Conservation (phyloP, 495 filamentous ascomycete species). For the Neurospora sublineolata region DNA sequence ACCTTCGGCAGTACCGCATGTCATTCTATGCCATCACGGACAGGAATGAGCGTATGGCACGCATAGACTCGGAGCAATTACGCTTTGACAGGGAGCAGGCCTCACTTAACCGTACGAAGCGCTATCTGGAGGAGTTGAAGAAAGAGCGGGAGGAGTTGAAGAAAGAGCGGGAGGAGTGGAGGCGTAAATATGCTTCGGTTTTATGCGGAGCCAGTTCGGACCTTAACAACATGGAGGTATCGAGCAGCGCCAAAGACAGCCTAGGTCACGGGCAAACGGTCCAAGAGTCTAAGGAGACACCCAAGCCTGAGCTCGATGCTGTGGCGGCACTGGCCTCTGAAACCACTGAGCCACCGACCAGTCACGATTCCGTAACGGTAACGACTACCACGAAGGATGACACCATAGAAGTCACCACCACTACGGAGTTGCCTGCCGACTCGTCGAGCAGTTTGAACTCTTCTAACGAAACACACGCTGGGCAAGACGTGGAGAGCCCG, state of each 20-base stretch:
- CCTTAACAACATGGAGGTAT: background rate
- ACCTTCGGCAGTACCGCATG: too few species aligned
- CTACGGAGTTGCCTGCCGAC: background rate
- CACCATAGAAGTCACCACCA: background rate
- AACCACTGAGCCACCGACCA: background rate
- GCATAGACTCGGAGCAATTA: too few species aligned
- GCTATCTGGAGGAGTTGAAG: too few species aligned
- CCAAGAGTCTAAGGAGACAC: background rate
- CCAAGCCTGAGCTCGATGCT: background rate
- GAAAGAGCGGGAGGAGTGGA: too few species aligned
- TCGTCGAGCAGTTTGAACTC: background rate
- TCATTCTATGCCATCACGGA: too few species aligned
- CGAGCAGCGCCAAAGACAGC: background rate
- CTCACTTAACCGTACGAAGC: too few species aligned
- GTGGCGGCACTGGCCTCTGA: background rate
- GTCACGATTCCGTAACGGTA: background rate
- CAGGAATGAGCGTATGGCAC: too few species aligned
- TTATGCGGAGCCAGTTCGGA: background rate
- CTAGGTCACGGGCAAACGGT: background rate
- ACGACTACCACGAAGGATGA: background rate
- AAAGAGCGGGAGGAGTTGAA: too few species aligned
- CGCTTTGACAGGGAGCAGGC: too few species aligned
- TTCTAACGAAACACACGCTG: background rate
- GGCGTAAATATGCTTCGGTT: too few species aligned
- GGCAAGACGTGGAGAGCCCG: background rate